phyloP scores from a whole-genome alignment of 257 asterid genomes.

The Mentha longifolia region DNA sequence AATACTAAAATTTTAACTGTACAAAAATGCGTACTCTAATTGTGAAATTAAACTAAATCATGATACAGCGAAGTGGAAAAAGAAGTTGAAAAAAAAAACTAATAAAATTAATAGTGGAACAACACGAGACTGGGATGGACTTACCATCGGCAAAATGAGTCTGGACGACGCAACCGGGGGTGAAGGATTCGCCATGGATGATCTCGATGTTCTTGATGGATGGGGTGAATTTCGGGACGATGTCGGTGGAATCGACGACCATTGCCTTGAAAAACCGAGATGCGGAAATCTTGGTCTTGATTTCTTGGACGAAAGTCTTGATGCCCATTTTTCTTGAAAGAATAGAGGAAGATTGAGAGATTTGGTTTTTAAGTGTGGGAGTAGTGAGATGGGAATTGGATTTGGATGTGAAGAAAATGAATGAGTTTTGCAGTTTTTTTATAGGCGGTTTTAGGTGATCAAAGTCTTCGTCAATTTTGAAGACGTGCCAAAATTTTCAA shows the following conservation, averaged over 20 bases:
- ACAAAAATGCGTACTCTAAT: too few relatives aligned
- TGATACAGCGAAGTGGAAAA: too few relatives aligned
- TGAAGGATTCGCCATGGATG: constrained; percentile 14
- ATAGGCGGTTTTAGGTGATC: not conserved
- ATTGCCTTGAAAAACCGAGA: constrained; percentile 40
- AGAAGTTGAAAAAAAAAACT: too few relatives aligned
- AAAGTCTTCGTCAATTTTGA: not conserved
- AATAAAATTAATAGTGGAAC: too few relatives aligned
- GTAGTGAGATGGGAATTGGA: not conserved
- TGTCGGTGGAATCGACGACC: constrained; percentile 14
- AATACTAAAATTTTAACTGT: too few relatives aligned
- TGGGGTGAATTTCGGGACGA: constrained; percentile 26
- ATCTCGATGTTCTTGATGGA: constrained; percentile 38
- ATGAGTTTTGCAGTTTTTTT: not conserved
- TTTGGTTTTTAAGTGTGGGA: not conserved
- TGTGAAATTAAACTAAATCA: too few relatives aligned
- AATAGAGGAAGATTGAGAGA: not conserved
- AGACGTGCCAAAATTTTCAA: not conserved
- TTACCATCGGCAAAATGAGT: constrained; percentile 36
- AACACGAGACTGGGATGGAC: not conserved
- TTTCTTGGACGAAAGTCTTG: constrained; percentile 31
- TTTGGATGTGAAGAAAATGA: not conserved
- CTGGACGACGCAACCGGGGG: constrained; percentile 30
- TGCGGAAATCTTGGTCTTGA: constrained; percentile 35
- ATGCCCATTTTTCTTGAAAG: constrained; percentile 31